Evolutionary conservation across 192 early-diverging fungal genomes (phyloP).

Genomic region (Umbelopsis sp.): DNA sequence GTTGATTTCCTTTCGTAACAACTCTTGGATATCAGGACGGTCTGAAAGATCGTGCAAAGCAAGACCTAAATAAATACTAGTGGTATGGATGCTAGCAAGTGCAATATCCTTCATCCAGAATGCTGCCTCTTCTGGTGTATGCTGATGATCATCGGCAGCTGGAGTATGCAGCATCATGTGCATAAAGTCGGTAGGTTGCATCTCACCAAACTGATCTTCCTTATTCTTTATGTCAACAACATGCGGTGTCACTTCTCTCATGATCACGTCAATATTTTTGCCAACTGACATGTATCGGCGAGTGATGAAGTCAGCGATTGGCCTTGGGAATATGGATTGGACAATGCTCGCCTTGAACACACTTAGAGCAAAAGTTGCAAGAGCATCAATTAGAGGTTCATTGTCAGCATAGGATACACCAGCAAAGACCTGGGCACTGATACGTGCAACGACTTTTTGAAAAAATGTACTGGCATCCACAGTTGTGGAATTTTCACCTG

Average conservation of each 20-base stretch:
- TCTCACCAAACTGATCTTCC: neutral
- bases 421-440: conserved; percentile 23
- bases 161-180: conserved; percentile 22
- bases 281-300: conserved; percentile 17
- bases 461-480: conserved; percentile 6
- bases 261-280: conserved; percentile 23
- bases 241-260: conserved; percentile 22
- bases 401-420: conserved; percentile 14
- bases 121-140: conserved; percentile 20
- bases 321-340: conserved; percentile 1
- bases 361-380: conserved; percentile 23
- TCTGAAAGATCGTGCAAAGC: conserved; percentile 26
- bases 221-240: conserved; percentile 5
- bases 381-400: neutral
- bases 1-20: conserved; percentile 13
- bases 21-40: conserved; percentile 19
- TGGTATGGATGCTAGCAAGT: conserved; percentile 31
- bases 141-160: neutral
- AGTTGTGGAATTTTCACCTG: neutral
- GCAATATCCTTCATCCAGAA: conserved; percentile 26
- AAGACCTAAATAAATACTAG: conserved; percentile 18
- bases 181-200: conserved; percentile 14
- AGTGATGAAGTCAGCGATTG: conserved; percentile 20
- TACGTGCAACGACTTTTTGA: neutral
- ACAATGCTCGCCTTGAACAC: conserved; percentile 18